Base-by-base conservation (phyloP, 1,284 basidiomycete genomes). In the Athelia sp. region DNA sequence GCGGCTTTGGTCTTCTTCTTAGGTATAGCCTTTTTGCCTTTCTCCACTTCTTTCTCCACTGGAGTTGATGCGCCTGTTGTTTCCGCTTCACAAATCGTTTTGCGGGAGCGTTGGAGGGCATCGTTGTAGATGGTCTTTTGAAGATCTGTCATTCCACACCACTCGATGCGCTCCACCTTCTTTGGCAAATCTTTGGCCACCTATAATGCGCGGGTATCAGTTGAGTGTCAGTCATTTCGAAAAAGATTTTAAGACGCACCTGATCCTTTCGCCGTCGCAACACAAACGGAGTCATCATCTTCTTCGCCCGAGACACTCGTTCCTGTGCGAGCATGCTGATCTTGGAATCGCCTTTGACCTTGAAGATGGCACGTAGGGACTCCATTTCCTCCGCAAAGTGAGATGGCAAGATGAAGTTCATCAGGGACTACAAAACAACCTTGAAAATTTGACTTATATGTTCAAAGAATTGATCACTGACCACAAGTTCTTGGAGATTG, bases 281-380 rank as follows among this genome's bases (percentile, higher is more conserved):
- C 23, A 99, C 95, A 64, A 99, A 99, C 0, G 97, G 97, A 15
- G 92, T 95, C 87, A 99, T 94, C 94, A 99, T 98, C 65, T 90
- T 93, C 71, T 98, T 97, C 4, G 97, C 97, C 50, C 96, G 75
- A 45, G 93, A 90, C 22, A 98, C 90, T 43, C 95, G 85, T 64
- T 94, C 88, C 62, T 91, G 85, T 4, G 94, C 90, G 14, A 99
- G 82, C 38, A 97, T 66, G 38, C 89, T 90, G 46, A 90, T 83
- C 54, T 90, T 90, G 10, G 87, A 86, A 59, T 93, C 90, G 4
- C 90, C 86, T 59, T 92, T 93, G 34, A 93, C 91, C 69, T 98
- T 99, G 82, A 99, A 99, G 58, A 99, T 97, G 13, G 93, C 90
- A 13, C 92, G 84, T 6, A 99, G 74, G 4, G 87, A 84, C 29